phyloP scores from a whole-genome alignment of 2,329 filamentous ascomycete genomes.

The Mycosphaerella sp. region DNA sequence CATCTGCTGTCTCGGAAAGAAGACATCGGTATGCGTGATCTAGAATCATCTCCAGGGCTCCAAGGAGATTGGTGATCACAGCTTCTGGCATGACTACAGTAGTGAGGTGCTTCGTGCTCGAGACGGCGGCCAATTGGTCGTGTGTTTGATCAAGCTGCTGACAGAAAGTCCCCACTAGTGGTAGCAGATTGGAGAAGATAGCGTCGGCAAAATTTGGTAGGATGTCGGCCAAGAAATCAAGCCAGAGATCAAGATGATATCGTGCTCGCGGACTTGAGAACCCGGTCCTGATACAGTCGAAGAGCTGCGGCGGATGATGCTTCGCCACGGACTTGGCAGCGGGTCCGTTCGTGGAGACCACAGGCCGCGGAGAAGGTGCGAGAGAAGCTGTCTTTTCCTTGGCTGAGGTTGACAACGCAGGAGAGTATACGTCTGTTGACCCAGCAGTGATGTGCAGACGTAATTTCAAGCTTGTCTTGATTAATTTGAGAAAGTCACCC shows the following conservation, averaged over 20 bases:
- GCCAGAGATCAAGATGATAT: constrained; percentile 83
- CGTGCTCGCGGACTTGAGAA: constrained; percentile 69
- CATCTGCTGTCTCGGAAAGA: constrained; percentile 65
- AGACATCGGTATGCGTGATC: constrained; percentile 81
- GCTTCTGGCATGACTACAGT: constrained; percentile 23
- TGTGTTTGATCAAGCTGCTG: constrained; percentile 69
- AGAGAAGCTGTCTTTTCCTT: constrained; percentile 6
- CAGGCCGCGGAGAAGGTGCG: constrained; percentile 4
- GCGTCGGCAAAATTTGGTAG: constrained; percentile 76
- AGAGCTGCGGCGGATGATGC: constrained; percentile 55
- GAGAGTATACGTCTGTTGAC: background rate
- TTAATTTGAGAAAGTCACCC: constrained; percentile 65
- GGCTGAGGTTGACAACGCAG: background rate
- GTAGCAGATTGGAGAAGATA: constrained; percentile 86
- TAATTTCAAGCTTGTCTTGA: constrained; percentile 67
- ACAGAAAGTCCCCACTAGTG: constrained; percentile 84
- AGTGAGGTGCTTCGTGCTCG: constrained; percentile 34
- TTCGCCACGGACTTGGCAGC: background rate
- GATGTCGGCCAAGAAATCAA: constrained; percentile 74
- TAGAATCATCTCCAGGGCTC: constrained; percentile 84
- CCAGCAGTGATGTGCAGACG: constrained; percentile 10
- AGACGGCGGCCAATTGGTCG: constrained; percentile 60
- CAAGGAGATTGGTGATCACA: constrained; percentile 53
- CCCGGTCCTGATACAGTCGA: constrained; percentile 77
- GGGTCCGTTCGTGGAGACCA: background rate